Base-by-base conservation (phyloP, 306 rosid species). In the Prunus mira region DNA sequence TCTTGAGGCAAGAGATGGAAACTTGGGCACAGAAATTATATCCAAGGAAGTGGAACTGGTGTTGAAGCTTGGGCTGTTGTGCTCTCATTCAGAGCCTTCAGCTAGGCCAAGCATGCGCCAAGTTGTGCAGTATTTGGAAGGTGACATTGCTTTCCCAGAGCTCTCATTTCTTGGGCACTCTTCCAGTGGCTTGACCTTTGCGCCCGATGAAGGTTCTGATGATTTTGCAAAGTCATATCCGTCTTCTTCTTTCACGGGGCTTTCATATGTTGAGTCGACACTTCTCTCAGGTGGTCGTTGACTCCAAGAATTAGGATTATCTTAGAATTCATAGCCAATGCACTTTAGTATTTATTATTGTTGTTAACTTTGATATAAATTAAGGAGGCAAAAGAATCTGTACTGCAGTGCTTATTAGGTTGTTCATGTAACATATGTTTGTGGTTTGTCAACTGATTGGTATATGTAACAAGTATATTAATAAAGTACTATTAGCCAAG, bases 31-130 rank as follows among this genome's bases (percentile, higher is more conserved):
- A 0, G 65, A 62, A 32, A 56, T 75, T 20, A 51, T 71, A 18
- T 32, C 51, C 17, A 69, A 75, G 19, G 81, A 83, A 71, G 83
- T 80, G 47, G 72, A 45, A 69, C 65, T 71, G 32, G 85, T 80
- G 45, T 65, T 80, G 69, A 75, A 61, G 22, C 85, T 75, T 72
- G 87, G 83, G 58, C 32, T 80, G 56, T 80, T 83, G 67, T 75
- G 81, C 78, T 73, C 82, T 76, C 82, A 79, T 79, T 79, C 87
- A 11, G 63, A 67, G 62, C 80, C 82, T 41, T 75, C 68, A 5
- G 51, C 20, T 30, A 76, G 79, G 64, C 82, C 86, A 46, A 81
- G 38, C 25, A 86, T 81, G 87, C 75, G 81, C 15, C 73, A 75
- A 70, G 72, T 76, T 58, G 80, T 81, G 30, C 80, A 75, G 49